Percentiles rank a stretch among this genome's conserved stretches.
These are phyloP conservation scores for Pilobolus umbonatus DNA, from an alignment of 192 early-diverging fungal genomes.

Conservation along the genomic window DNA sequence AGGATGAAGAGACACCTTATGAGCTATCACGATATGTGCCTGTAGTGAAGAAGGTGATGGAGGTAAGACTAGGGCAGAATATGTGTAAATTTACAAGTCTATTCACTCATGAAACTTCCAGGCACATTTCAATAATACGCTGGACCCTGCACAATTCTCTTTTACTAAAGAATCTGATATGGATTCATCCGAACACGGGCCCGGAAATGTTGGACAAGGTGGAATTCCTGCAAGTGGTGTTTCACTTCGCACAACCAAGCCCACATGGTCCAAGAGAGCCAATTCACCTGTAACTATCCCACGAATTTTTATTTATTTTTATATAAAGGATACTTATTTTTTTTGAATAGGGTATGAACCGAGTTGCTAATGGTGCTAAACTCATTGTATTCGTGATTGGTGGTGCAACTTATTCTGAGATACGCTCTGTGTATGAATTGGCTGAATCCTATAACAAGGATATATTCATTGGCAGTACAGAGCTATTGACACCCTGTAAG, in stretches of 20 bases:
- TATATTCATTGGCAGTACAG: conserved; percentile 56
- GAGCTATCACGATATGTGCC: conserved; percentile 77
- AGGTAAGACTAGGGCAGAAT: conserved; percentile 24
- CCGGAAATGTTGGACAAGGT: conserved; percentile 1
- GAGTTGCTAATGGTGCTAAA: conserved; percentile 37
- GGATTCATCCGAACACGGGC: conserved; percentile 42
- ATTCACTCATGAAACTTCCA: conserved; percentile 29
- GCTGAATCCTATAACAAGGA: conserved; percentile 56
- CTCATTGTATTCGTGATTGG: conserved; percentile 83
- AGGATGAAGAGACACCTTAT: conserved; percentile 56
- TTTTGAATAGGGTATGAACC: neutral
- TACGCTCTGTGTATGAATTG: conserved; percentile 65
- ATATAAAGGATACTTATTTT: neutral
- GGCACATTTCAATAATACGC: conserved; percentile 38
- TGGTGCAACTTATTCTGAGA: conserved; percentile 73
- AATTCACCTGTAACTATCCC: conserved; percentile 6
- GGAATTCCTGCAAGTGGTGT: conserved; percentile 31
- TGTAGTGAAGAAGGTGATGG: conserved; percentile 57
- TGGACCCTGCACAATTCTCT: conserved; percentile 57
- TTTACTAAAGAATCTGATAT: conserved; percentile 48
- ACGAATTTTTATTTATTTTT: neutral
- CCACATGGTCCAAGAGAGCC: conserved; percentile 20
- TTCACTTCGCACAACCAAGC: conserved; percentile 34
- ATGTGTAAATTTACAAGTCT: too few species aligned
- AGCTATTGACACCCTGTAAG: conserved; percentile 21